Evolutionary conservation across 1,139 yeast species (phyloP).

Genomic region (Scheffersomyces lignicola): DNA sequence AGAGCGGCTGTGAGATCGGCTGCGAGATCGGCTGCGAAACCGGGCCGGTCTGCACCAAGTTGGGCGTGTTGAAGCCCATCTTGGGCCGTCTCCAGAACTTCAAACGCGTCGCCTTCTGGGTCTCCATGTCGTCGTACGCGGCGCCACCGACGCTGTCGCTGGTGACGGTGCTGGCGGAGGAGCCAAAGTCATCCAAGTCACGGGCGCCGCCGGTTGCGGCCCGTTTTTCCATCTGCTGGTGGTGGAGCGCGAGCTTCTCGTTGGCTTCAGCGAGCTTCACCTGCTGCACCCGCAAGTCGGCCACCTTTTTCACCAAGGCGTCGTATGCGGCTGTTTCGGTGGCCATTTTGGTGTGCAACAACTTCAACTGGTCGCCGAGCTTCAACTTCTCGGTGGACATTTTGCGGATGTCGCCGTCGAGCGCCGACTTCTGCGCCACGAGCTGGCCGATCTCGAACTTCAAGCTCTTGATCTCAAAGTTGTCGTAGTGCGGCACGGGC

Average conservation of each 20-base stretch:
- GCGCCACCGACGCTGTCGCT: not conserved
- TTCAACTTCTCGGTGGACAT: constrained; percentile 29
- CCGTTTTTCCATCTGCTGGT: constrained; percentile 12
- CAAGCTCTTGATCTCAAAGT: constrained; percentile 37
- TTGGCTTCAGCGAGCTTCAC: constrained; percentile 24
- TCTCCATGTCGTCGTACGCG: constrained; percentile 31
- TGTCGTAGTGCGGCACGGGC: constrained; percentile 14
- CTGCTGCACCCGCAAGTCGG: constrained; percentile 27
- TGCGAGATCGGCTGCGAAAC: not conserved
- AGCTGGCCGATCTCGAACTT: constrained; percentile 45
- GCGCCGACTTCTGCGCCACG: constrained; percentile 24
- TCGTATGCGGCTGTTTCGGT: constrained; percentile 28
- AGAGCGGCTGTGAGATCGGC: constrained; percentile 1
- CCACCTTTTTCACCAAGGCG: constrained; percentile 27
- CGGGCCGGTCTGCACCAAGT: constrained; percentile 3
- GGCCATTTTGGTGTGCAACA: constrained; percentile 23
- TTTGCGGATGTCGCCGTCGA: constrained; percentile 30
- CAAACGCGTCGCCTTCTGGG: constrained; percentile 47
- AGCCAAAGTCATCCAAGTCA: not conserved
- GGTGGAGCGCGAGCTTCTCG: constrained; percentile 25
- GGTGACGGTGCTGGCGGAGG: not conserved
- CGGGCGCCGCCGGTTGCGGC: not conserved
- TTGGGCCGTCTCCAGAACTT: constrained; percentile 59
- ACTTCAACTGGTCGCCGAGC: constrained; percentile 26
- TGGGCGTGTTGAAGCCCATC: constrained; percentile 15